phyloP scores from a whole-genome alignment of 2,329 filamentous ascomycete genomes.

The Exophiala xenobiotica region DNA sequence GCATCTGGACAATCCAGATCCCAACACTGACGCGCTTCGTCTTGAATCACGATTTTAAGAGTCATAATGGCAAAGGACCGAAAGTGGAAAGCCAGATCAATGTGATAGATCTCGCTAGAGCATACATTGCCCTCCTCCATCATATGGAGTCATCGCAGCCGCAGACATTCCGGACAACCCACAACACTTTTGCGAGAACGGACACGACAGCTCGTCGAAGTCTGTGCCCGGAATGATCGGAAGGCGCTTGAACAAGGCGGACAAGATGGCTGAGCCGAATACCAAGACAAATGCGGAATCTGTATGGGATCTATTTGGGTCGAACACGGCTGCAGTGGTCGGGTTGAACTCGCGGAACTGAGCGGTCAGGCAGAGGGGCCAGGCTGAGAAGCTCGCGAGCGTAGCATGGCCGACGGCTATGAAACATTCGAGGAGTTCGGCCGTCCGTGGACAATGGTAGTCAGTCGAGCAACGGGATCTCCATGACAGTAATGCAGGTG shows the following conservation, averaged over 20 bases:
- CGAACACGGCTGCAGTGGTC: slow-evolving; percentile 37
- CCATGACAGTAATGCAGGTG: slow-evolving; percentile 37
- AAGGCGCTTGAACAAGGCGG: slow-evolving; percentile 37
- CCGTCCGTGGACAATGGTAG: too few relatives aligned
- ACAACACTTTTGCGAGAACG: slow-evolving; percentile 49
- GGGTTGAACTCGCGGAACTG: slow-evolving; percentile 46
- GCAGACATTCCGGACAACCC: slow-evolving; percentile 42
- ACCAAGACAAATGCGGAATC: slow-evolving; percentile 39
- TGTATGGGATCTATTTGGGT: slow-evolving; percentile 45
- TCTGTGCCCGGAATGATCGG: slow-evolving; percentile 43
- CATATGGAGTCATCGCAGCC: slow-evolving; percentile 34
- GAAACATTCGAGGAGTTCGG: too few relatives aligned
- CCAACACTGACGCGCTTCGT: slow-evolving; percentile 50
- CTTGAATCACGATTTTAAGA: slow-evolving; percentile 48
- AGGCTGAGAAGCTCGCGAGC: slow-evolving; percentile 48
- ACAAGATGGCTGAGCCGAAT: slow-evolving; percentile 39
- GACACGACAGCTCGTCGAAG: slow-evolving; percentile 39
- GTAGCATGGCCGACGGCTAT: too few relatives aligned
- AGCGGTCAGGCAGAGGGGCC: slow-evolving; percentile 44
- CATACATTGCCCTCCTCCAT: slow-evolving; percentile 46
- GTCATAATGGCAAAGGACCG: slow-evolving; percentile 45
- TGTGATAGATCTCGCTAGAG: slow-evolving; percentile 49
- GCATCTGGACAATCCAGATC: slow-evolving; percentile 48
- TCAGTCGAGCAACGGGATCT: too few relatives aligned
- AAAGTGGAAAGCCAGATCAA: slow-evolving; percentile 46